Evolutionary conservation across 2,329 filamentous ascomycete species (phyloP).

Genomic region (Beauveria pseudobassiana): DNA sequence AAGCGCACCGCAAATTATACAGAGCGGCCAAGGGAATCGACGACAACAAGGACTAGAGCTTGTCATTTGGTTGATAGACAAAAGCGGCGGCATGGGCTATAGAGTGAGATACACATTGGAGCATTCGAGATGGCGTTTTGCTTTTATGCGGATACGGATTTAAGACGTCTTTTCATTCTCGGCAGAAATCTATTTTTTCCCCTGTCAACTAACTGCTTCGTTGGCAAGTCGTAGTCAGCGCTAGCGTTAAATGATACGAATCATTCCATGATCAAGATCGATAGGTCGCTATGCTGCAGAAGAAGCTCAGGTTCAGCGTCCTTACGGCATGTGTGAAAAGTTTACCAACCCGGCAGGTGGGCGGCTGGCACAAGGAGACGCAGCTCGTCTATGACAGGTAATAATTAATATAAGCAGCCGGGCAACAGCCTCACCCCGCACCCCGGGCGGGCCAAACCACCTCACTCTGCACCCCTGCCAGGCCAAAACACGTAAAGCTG

Average conservation of each 20-base stretch:
- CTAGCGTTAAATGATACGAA: too few species aligned
- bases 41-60: conserved; percentile 13
- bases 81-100: conserved; percentile 1
- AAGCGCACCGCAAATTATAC: conserved; percentile 78
- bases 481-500: neutral
- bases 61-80: conserved; percentile 19
- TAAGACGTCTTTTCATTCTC: neutral
- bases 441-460: neutral
- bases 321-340: neutral
- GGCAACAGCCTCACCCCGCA: neutral
- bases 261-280: too few species aligned
- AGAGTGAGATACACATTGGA: neutral
- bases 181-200: too few species aligned
- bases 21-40: conserved; percentile 40
- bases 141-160: conserved; percentile 9
- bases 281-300: neutral
- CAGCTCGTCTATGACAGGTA: neutral
- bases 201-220: too few species aligned
- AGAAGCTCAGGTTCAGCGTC: neutral
- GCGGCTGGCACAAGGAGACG: neutral
- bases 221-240: too few species aligned
- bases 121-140: conserved; percentile 18
- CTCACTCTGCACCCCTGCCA: neutral
- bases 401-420: neutral
- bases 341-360: neutral